Evolutionary conservation across 805 yeast species (phyloP).

Genomic region (Kodamaea neixiangensis): DNA sequence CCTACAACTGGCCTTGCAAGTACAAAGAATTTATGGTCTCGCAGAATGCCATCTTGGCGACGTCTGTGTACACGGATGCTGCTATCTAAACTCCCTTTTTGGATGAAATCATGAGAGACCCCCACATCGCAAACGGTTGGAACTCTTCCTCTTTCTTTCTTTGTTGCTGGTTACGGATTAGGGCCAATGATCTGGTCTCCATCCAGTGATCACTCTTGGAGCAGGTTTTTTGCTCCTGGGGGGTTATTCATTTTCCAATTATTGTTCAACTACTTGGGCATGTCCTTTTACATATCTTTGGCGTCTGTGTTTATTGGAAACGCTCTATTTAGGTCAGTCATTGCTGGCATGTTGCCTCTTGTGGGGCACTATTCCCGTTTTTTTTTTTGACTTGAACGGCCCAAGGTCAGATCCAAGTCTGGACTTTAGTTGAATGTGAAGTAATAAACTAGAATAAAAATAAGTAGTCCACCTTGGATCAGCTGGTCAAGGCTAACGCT

Average conservation of each 20-base stretch:
- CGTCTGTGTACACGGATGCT: conserved; percentile 58
- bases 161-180: conserved; percentile 60
- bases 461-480: too few species aligned
- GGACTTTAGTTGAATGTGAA: too few species aligned
- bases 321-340: conserved; percentile 48
- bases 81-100: conserved; percentile 57
- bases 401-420: too few species aligned
- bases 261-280: conserved; percentile 49
- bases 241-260: conserved; percentile 48
- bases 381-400: too few species aligned
- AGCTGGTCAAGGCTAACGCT: too few species aligned
- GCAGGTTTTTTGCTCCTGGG: conserved; percentile 22
- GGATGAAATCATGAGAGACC: conserved; percentile 43
- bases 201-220: conserved; percentile 49
- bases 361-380: too few species aligned
- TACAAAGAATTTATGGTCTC: conserved; percentile 40
- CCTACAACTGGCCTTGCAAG: conserved; percentile 53
- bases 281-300: conserved; percentile 48
- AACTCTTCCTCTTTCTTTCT: conserved; percentile 52
- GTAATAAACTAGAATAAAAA: too few species aligned
- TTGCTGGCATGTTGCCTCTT: conserved; percentile 64
- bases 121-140: conserved; percentile 45
- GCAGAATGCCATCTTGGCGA: conserved; percentile 46
- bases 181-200: conserved; percentile 65
- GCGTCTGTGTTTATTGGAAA: conserved; percentile 65